Base-by-base conservation (phyloP, 164 flowering plant genomes). In the Berberis thunbergii region DNA sequence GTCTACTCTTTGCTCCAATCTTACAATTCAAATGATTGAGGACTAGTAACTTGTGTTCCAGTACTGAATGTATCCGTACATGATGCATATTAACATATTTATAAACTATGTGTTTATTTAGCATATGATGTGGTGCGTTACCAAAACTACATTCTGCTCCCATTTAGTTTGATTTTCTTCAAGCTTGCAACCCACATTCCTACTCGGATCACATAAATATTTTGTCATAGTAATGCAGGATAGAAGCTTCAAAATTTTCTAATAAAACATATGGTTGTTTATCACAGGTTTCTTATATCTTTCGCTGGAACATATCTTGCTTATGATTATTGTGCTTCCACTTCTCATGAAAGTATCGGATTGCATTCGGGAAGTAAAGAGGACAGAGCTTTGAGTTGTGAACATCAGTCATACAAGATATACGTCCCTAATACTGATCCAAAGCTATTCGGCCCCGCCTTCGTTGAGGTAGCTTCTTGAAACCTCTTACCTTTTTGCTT, bases 271-370 rank as follows among this genome's bases (percentile, higher is more conserved):
- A 26, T 58, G 41, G 7, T 67, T 67, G 55, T 69, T 67, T 54
- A 42, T 81, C 66, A 62, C 89, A 94, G 98, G 83, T 86, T 86
- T 74, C 88, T 94, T 59, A 74, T 94, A 56, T 94, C 97, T 40
- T 91, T 88, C 79, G 70, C 75, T 76, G 98, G 97, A 48, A 80
- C 79, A 67, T 94, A 94, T 76, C 75, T 94, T 45, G 70, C 74
- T 1, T 70, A 67, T 71, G 83, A 83, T 69, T 67, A 64, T 65
- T 70, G 73, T 72, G 54, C 76, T 64, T 74, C 78, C 54, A 72
- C 78, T 49, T 67, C 74, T 8, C 73, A 63, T 45, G 65, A 58
- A 67, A 66, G 69, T 64, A 61, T 62, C 55, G 48, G 43, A n/a
- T 50, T 52, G 6, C 43, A 50, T 52, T 42, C 55, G 54, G 64